Conservation (phyloP, 495 filamentous ascomycete genomes). For the Sordaria brevicollis region DNA sequence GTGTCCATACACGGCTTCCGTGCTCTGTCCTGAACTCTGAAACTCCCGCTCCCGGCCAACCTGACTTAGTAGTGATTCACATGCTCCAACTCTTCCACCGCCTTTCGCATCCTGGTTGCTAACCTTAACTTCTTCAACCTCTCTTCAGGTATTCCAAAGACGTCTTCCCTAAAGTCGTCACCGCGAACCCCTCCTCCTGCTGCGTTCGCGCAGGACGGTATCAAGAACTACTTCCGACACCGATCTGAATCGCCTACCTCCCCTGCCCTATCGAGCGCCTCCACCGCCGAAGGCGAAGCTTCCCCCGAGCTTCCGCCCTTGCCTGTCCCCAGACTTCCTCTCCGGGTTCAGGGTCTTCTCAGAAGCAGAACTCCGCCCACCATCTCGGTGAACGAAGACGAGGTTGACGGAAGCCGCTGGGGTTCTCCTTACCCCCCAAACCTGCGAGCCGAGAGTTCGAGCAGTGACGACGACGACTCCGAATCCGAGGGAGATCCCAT, state of each 20-base stretch:
- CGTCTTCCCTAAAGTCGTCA: slow-evolving; percentile 39
- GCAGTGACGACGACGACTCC: slow-evolving; percentile 29
- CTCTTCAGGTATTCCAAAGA: slow-evolving; percentile 25
- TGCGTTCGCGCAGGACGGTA: slow-evolving; percentile 42
- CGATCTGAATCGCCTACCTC: slow-evolving; percentile 24
- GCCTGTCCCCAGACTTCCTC: slow-evolving; percentile 36
- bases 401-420: slow-evolving; percentile 54
- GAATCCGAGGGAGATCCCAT: slow-evolving; percentile 41
- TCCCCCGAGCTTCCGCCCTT: slow-evolving; percentile 45
- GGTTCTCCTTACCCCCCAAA: slow-evolving; percentile 60
- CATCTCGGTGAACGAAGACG: slow-evolving; percentile 16
- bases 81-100: not conserved
- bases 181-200: slow-evolving; percentile 40
- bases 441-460: slow-evolving; percentile 38
- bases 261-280: slow-evolving; percentile 40
- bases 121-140: slow-evolving; percentile 1
- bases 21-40: not conserved
- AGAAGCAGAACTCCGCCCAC: slow-evolving; percentile 43
- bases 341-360: slow-evolving; percentile 35
- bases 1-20: not conserved
- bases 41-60: not conserved
- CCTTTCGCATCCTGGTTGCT: slow-evolving; percentile 1
- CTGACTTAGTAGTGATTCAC: not conserved
- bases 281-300: slow-evolving; percentile 42
- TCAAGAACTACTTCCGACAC: slow-evolving; percentile 12